Evolutionary conservation across 345 rosid genomes (phyloP), one percentile per base, ranked within the genome.

Genomic region (Carallia pectinifolia): DNA sequence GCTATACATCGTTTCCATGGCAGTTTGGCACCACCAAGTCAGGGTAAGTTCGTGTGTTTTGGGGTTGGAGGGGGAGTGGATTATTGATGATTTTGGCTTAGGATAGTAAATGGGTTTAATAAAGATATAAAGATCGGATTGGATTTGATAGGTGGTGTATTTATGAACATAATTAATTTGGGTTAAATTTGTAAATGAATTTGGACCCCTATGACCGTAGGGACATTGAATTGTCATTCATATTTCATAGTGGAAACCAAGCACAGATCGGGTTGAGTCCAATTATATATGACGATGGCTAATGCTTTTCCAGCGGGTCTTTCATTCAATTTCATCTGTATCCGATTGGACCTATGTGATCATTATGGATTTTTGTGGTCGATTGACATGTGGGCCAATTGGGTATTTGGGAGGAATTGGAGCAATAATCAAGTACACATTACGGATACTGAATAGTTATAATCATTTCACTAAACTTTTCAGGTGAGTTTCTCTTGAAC

Each of bases 1-100:
- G 58, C 74, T 76, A 54, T 75, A 69, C 62, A 77, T 65, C 5
- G 50, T 44, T 58, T 76, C 82, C 87, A 81, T 79, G 68, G 72
- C 71, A 70, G 34, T 33, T 10, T 44, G 50, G 50, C 16, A 44
- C 34, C 34, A 33, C 34, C 34, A 4, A 4, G 4, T 33, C 5
- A 2, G 8, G 12, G 44, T 8, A 33, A 33, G 36, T 10, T 38
- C 6, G 7, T 7, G 33, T 58, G 9, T 38, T 33, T 30, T n/a
- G 58, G 29, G 1, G 19, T 34, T 23, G 27, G 37, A 10, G 12
- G 16, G 34, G 53, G 38, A 54, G 36, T 10, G 50, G 13, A 2
- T 12, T 44, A 44, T 44, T 44, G 50, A 12, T 44, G 50, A 12
- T 44, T 12, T 12, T 17, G 50, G 50, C 16, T 44, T 2, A 1